Conservation (phyloP, 108 stramenopile species). For the Cylindrotheca closterium region DNA sequence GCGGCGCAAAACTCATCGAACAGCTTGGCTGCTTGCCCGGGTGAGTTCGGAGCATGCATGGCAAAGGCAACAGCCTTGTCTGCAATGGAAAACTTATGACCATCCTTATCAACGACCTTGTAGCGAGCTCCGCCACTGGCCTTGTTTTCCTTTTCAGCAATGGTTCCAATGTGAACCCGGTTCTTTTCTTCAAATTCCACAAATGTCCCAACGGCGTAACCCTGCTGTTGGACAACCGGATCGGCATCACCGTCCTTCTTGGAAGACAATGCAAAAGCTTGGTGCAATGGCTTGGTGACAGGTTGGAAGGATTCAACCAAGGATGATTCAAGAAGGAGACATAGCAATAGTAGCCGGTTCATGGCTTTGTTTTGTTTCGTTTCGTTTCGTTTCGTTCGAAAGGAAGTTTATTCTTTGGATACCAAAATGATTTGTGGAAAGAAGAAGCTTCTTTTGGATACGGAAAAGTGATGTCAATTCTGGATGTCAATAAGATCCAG, state of each 20-base stretch:
- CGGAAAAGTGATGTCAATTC: no score
- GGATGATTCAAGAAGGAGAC: no score
- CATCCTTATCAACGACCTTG: constrained; percentile 39
- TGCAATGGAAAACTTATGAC: constrained; percentile 42
- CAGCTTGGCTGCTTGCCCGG: constrained; percentile 37
- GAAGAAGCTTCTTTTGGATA: no score
- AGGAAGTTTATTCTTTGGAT: no score
- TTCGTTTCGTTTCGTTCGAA: no score
- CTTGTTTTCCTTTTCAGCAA: constrained; percentile 44
- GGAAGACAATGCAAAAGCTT: no score
- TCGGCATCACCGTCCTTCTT: constrained; percentile 32
- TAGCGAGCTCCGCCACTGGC: constrained; percentile 54
- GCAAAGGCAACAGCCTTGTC: constrained; percentile 50
- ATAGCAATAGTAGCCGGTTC: no score
- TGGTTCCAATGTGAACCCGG: constrained; percentile 50
- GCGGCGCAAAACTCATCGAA: constrained; percentile 41
- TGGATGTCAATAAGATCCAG: no score
- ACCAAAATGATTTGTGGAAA: no score
- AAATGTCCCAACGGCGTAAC: constrained; percentile 42
- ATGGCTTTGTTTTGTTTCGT: no score
- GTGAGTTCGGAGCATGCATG: constrained; percentile 45
- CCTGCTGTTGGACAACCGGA: constrained; percentile 38
- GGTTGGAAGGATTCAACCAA: no score
- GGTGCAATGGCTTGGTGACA: no score
- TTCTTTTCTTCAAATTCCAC: constrained; percentile 48